phyloP scores from a whole-genome alignment of 179 eudicot genomes.

The Amaranthus tricolor region DNA sequence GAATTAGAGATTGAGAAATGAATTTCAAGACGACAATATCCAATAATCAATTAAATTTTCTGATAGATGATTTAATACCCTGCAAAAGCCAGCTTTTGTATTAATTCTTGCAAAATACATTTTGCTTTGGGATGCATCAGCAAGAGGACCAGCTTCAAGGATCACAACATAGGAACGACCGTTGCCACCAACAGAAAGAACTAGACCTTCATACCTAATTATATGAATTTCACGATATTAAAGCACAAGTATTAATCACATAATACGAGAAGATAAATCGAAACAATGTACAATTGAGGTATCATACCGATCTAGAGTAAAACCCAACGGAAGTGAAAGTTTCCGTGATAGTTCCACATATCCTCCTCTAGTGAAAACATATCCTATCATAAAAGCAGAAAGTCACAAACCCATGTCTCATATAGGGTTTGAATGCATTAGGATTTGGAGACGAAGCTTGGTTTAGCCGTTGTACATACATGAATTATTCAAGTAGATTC shows the following conservation, averaged over 20 bases:
- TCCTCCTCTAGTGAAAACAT: constrained; percentile 93
- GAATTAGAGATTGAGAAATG: not conserved
- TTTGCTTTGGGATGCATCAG: constrained; percentile 67
- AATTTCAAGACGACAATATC: constrained; percentile 2
- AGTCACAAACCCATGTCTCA: not conserved
- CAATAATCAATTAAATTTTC: not conserved
- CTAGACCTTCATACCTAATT: constrained; percentile 87
- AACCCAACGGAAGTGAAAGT: constrained; percentile 87
- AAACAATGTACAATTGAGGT: not conserved
- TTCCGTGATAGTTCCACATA: constrained; percentile 73
- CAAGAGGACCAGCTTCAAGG: constrained; percentile 77
- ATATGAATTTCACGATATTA: constrained; percentile 3
- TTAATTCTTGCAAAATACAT: constrained; percentile 75
- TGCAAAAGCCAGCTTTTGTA: constrained; percentile 94
- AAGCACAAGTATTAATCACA: not conserved
- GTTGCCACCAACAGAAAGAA: constrained; percentile 91
- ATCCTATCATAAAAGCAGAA: constrained; percentile 44
- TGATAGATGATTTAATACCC: constrained; percentile 47
- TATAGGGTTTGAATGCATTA: too few species aligned
- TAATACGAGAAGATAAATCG: not conserved
- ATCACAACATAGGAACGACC: constrained; percentile 86
- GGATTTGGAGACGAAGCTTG: not conserved
- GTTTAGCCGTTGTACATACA: not conserved
- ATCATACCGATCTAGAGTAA: constrained; percentile 82
- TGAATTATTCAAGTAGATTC: not conserved